These are phyloP conservation scores for Pisolithus albus DNA, from an alignment of 768 basidiomycete genomes.

Conservation along the genomic window DNA sequence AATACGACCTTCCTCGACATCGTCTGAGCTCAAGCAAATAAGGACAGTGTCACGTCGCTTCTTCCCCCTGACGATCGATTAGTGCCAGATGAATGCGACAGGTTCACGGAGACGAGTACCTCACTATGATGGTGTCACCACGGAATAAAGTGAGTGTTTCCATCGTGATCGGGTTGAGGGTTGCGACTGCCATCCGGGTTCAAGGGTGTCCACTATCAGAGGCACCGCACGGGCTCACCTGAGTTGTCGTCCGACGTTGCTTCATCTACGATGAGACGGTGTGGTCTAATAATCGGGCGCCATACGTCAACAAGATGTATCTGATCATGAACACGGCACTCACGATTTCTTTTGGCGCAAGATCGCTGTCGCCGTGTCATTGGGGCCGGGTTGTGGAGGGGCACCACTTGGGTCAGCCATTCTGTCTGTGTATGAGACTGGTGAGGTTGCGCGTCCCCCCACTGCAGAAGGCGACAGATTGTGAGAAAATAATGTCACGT, in stretches of 20 bases:
- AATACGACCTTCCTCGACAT: constrained; percentile 96
- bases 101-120: constrained; percentile 42
- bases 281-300: constrained; percentile 55
- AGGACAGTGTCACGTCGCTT: constrained; percentile 97
- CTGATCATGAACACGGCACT: constrained; percentile 28
- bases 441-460: not conserved
- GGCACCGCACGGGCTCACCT: constrained; percentile 41
- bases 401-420: constrained; percentile 84
- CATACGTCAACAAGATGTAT: constrained; percentile 7
- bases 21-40: constrained; percentile 91
- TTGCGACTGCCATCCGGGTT: constrained; percentile 57
- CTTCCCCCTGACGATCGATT: constrained; percentile 63
- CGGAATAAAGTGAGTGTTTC: constrained; percentile 89
- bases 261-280: constrained; percentile 97
- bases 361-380: constrained; percentile 93
- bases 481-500: not conserved
- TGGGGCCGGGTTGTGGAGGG: constrained; percentile 72
- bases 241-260: constrained; percentile 93
- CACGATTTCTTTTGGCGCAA: constrained; percentile 97
- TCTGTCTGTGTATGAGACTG: constrained; percentile 1
- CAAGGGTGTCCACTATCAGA: constrained; percentile 7
- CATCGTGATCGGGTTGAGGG: constrained; percentile 95
- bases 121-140: constrained; percentile 92
- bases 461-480: not conserved
- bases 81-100: not conserved